Conservation (phyloP, 1,284 basidiomycete genomes). For the Ceraceosorus guamensis region DNA sequence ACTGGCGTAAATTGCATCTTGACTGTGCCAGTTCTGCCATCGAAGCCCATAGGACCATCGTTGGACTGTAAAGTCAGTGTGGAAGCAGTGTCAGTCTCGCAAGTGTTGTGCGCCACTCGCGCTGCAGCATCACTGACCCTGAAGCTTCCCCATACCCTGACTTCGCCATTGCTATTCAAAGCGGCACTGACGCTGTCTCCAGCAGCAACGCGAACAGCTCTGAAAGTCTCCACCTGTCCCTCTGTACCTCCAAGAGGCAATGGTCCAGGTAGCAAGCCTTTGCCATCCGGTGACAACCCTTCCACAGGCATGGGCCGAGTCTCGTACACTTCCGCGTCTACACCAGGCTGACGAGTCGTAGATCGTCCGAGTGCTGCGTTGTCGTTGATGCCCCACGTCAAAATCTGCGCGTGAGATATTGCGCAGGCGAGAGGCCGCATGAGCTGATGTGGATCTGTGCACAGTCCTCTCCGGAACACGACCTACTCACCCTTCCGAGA, state of each 20-base stretch:
- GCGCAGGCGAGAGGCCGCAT: neutral
- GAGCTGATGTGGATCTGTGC: neutral
- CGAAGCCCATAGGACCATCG: constrained; percentile 79
- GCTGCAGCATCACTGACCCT: constrained; percentile 59
- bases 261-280: constrained; percentile 13
- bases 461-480: no score
- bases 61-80: constrained; percentile 52
- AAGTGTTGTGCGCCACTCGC: neutral
- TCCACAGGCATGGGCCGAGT: constrained; percentile 67
- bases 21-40: constrained; percentile 53
- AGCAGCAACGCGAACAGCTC: constrained; percentile 71
- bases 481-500: constrained; percentile 17
- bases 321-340: constrained; percentile 72
- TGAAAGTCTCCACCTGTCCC: constrained; percentile 62
- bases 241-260: constrained; percentile 66
- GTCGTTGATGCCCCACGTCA: constrained; percentile 81
- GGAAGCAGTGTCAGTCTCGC: constrained; percentile 1
- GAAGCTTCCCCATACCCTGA: constrained; percentile 60
- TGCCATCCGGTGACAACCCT: constrained; percentile 52
- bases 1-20: constrained; percentile 38
- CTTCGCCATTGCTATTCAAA: constrained; percentile 66
- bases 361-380: constrained; percentile 80
- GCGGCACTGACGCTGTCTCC: constrained; percentile 80
- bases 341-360: constrained; percentile 56
- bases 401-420: constrained; percentile 14